Base-by-base conservation (phyloP, 495 filamentous ascomycete species). In the Hypoxylon crocopeplum region DNA sequence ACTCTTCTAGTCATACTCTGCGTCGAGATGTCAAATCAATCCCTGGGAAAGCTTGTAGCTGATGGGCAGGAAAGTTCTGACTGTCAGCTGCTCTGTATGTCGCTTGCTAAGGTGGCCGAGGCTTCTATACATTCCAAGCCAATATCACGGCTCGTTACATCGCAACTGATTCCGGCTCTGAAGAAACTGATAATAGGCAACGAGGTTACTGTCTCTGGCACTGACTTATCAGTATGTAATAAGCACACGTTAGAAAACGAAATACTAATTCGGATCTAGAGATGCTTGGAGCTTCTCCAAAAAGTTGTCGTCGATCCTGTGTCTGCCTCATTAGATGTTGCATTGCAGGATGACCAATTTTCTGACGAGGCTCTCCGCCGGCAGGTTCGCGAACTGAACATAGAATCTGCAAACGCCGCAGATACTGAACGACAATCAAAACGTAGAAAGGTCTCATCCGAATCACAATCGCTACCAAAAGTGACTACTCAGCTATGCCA, bases 141-240 rank as follows among this genome's bases (percentile, higher is more conserved):
- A 15, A 66, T 70, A 13, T 72, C 70, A 3, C 64, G 62, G 17
- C 70, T 77, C 16, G 50, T 72, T 19, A 39, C 55, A 12, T 77
- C 68, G 2, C 70, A 69, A 11, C 59, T 79, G 5, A 48, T 72
- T 10, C 51, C 60, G 0, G 60, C 50, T 2, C 45, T 70, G 4
- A 68, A 69, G 21, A 62, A 64, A 8, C 42, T 73, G 10, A 56
- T 57, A 0, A 50, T 48, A 2, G 63, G 63, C 5, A 64, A 72
- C 7, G 37, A 62, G 8, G 41, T 51, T 7, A n/a, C 64, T 32
- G 51, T 55, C 2, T 22, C 32, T 2, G 65, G 51, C 2, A 67
- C 63, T 8, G 75, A 78, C 40, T 17, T 77, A 39, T 64, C 63
- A 67, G 75, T 76, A 69, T 40, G 73, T 58, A 56, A 22, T 1